Evolutionary conservation across 2,329 filamentous ascomycete species (phyloP).

Genomic region (Colletotrichum musicola): DNA sequence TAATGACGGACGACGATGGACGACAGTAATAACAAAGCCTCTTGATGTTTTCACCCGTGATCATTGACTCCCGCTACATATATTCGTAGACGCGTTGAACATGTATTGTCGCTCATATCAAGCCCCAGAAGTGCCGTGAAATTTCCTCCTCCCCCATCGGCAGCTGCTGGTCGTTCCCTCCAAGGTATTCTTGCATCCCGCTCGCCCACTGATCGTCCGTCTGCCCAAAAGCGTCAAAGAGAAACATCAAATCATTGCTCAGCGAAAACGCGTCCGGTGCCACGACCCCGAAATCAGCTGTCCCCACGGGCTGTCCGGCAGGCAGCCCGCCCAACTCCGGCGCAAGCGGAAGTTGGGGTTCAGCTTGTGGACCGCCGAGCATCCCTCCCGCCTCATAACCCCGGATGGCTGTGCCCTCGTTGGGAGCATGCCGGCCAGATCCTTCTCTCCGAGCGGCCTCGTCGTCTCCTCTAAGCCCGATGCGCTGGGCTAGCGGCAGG

Average conservation of each 20-base stretch:
- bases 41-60: no score
- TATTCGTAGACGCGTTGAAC: no score
- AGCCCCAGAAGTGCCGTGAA: slow-evolving; percentile 48
- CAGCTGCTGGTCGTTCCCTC: slow-evolving; percentile 12
- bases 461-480: slow-evolving; percentile 42
- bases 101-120: slow-evolving; percentile 41
- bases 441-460: neutral
- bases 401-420: neutral
- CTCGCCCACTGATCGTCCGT: slow-evolving; percentile 14
- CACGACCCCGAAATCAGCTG: slow-evolving; percentile 14
- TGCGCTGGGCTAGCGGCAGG: slow-evolving; percentile 46
- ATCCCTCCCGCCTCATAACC: slow-evolving; percentile 21
- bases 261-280: slow-evolving; percentile 50
- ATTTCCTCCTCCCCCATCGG: slow-evolving; percentile 45
- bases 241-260: slow-evolving; percentile 49
- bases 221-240: slow-evolving; percentile 52
- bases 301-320: neutral
- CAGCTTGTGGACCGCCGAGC: neutral
- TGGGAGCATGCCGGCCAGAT: no score
- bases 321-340: neutral
- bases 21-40: no score
- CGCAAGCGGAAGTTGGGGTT: neutral
- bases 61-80: no score
- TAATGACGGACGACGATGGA: no score
- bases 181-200: slow-evolving; percentile 13